Conservation (phyloP, 176 grass and related monocot genomes). For the Saccharum officinarum region DNA sequence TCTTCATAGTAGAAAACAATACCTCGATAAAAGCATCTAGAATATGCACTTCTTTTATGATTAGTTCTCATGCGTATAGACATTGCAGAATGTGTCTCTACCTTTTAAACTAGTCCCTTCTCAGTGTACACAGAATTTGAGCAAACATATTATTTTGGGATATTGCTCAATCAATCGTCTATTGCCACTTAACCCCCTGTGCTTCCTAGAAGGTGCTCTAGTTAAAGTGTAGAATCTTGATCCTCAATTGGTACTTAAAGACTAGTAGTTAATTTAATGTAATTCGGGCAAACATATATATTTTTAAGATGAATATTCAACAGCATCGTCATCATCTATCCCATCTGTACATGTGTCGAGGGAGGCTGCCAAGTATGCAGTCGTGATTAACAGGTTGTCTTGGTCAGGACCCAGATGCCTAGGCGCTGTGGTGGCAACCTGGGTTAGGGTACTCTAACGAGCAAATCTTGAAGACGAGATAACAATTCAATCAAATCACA, state of each 20-base stretch:
- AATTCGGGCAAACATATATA: neutral
- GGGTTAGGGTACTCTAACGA: neutral
- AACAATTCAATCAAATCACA: neutral
- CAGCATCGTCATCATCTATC: neutral
- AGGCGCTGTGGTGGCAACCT: neutral
- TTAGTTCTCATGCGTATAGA: neutral
- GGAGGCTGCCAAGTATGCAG: neutral
- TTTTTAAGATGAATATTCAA: neutral
- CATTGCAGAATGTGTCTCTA: neutral
- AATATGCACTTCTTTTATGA: neutral
- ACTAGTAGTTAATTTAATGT: no score
- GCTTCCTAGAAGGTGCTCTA: neutral
- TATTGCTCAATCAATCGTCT: neutral
- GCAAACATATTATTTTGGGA: neutral
- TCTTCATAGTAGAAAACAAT: neutral
- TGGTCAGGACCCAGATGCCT: neutral
- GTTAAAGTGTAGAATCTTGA: no score
- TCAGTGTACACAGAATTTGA: neutral
- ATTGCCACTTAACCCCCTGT: neutral
- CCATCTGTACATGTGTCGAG: neutral
- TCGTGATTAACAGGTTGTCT: neutral
- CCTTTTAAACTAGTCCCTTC: neutral
- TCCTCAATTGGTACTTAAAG: no score
- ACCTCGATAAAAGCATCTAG: neutral
- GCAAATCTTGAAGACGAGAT: neutral